Evolutionary conservation across 768 basidiomycete species (phyloP), one percentile per base, ranked within the genome.

Genomic region (Pilatotrama ljubarskyi): DNA sequence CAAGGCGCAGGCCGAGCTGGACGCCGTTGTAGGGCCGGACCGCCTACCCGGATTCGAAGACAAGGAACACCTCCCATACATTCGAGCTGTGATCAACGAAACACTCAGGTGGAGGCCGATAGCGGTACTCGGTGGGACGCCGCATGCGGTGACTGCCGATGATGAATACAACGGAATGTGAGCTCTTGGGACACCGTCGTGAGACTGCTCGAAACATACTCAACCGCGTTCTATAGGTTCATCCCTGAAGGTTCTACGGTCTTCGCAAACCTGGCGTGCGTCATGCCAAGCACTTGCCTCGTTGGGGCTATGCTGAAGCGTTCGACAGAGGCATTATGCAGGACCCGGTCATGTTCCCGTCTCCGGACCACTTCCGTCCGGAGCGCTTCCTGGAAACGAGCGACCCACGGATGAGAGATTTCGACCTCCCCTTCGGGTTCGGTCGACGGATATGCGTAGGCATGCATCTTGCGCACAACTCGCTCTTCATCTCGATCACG

Each of bases 371-470:
- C 9, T 63, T 64, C 47, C 60, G 63, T 15, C 66, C 66, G 26
- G 59, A 64, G 36, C 58, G 62, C 26, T 67, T 64, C 54, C 49
- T 71, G 36, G 66, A 67, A 25, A 57, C 62, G n/a, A n/a, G 32
- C 20, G 59, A 65, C 42, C 59, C 55, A 7, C 53, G 58, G 9
- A 51, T 51, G 48, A 65, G 36, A 58, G 66, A 57, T 59, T 66
- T 26, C 55, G 77, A 77, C 48, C 68, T 85, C 47, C 85, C 82
- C 65, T 90, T 88, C 72, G 88, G 88, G 7, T 90, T 88, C 67
- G 88, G 88, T 48, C 76, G 88, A 73, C 81, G 88, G 81, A 59
- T 68, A 14, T 71, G 70, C 60, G 66, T 66, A 1, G 70, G 70
- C 3, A 61, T 63, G 53, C 69, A 69, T 47, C 63, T 71, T 36